phyloP scores from a whole-genome alignment of 2,329 filamentous ascomycete genomes.

The Lachnellula arida region DNA sequence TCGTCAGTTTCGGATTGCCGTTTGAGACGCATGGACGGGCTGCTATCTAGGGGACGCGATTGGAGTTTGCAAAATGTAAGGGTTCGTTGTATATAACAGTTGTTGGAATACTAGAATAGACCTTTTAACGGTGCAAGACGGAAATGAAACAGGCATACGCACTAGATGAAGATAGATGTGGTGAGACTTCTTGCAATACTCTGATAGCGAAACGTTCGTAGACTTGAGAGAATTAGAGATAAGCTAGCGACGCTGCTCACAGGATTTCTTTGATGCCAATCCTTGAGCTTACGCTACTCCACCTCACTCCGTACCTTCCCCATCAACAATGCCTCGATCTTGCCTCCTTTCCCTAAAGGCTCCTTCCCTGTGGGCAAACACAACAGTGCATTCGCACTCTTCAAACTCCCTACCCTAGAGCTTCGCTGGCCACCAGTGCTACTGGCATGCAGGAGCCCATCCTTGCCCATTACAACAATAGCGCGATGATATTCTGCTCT shows the following conservation, averaged over 20 bases:
- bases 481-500: constrained; percentile 90
- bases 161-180: no score
- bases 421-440: constrained; percentile 91
- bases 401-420: constrained; percentile 82
- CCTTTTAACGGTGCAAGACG: no score
- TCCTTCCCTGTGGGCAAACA: constrained; percentile 65
- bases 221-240: not conserved
- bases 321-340: constrained; percentile 78
- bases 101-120: no score
- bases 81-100: no score
- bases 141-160: no score
- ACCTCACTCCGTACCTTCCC: constrained; percentile 35
- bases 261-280: not conserved
- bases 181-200: no score
- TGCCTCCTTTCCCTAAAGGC: constrained; percentile 61
- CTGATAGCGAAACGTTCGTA: no score
- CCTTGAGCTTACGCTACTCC: constrained; percentile 2
- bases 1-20: constrained; percentile 39
- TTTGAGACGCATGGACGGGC: constrained; percentile 40
- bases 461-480: constrained; percentile 58
- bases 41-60: not conserved
- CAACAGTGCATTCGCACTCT: constrained; percentile 81
- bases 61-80: not conserved
- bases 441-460: constrained; percentile 66
- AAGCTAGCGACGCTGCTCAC: not conserved